Base-by-base conservation (phyloP, 2,329 filamentous ascomycete species). In the Fusarium subglutinans region DNA sequence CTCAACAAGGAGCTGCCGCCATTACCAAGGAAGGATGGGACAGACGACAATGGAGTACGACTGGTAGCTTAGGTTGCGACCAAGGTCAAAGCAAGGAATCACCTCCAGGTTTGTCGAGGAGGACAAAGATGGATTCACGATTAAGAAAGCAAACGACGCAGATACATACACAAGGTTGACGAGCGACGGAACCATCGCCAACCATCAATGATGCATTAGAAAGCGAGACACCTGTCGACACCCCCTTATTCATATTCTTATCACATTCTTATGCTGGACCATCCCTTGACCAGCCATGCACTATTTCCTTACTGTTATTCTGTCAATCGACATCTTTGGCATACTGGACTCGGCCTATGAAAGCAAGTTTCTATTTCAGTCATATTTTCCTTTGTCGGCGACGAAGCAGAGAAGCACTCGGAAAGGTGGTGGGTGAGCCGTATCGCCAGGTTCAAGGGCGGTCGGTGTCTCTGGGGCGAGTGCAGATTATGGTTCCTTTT, bases 1-100 rank as follows among this genome's bases (percentile, higher is more conserved):
- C 81, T 91, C 48, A 88, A 91, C 74, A 92, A 92, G 81, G 85
- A 86, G 17, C 80, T 91, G 53, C 90, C 90, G 12, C 88, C 89
- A 7, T 79, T 92, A 50, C 90, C 90, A 26, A 75, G 68, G 35
- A 77, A 81, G 69, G 78, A 79, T 68, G 72, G 75, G 45, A 75
- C 71, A 45, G 74, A 78, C 38, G 76, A 79, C 48, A 77, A 76
- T 55, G 76, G 77, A 38, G 65, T 81, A 53, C 76, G 77, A 69
- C 73, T 83, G 79, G 76, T 80, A 65, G 79, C 77, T 53, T 83
- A 83, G 81, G 73, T 74, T 64, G 73, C 79, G 51, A 64, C 66
- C 60, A 63, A 70, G 44, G 59, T 66, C 56, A 67, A 66, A 54
- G 74, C 66, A 74, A 76, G 57, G 69, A 40, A 28, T 28, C 51